These are phyloP conservation scores for Suhomyces choctaworum DNA, from an alignment of 1,139 yeast species.

Conservation along the genomic window DNA sequence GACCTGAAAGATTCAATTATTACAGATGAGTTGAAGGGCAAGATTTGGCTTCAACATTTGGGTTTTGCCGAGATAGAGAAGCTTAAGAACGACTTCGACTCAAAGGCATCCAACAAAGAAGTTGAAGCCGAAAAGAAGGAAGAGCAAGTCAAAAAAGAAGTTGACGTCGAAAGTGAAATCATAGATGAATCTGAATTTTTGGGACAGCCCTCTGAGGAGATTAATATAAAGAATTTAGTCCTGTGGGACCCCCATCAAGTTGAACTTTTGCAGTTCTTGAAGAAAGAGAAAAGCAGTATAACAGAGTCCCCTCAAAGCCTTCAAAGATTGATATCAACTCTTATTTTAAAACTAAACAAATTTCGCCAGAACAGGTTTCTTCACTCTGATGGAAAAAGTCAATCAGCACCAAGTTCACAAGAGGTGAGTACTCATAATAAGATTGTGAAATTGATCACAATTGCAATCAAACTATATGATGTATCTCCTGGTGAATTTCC, in stretches of 20 bases:
- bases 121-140: conserved; percentile 3
- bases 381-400: conserved; percentile 31
- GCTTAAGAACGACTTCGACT: conserved; percentile 27
- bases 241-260: conserved; percentile 40
- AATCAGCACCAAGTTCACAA: conserved; percentile 28
- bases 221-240: conserved; percentile 36
- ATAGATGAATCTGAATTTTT: conserved; percentile 2
- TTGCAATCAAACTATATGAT: conserved; percentile 32
- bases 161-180: conserved; percentile 9
- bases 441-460: conserved; percentile 34
- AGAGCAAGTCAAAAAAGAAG: conserved; percentile 9
- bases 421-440: conserved; percentile 45
- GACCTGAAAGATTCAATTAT: conserved; percentile 74
- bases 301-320: conserved; percentile 30
- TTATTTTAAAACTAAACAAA: conserved; percentile 58
- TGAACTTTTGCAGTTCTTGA: conserved; percentile 28
- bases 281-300: conserved; percentile 28
- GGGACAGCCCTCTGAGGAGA: conserved; percentile 15
- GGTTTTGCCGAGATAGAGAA: conserved; percentile 56
- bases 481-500: conserved; percentile 34
- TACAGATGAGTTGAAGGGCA: conserved; percentile 60
- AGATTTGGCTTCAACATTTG: conserved; percentile 77
- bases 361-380: conserved; percentile 61
- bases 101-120: conserved; percentile 1
- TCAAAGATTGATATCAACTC: conserved; percentile 56